These are phyloP conservation scores for Lathyrus tuberosus DNA, from an alignment of 306 rosid genomes.

Conservation along the genomic window DNA sequence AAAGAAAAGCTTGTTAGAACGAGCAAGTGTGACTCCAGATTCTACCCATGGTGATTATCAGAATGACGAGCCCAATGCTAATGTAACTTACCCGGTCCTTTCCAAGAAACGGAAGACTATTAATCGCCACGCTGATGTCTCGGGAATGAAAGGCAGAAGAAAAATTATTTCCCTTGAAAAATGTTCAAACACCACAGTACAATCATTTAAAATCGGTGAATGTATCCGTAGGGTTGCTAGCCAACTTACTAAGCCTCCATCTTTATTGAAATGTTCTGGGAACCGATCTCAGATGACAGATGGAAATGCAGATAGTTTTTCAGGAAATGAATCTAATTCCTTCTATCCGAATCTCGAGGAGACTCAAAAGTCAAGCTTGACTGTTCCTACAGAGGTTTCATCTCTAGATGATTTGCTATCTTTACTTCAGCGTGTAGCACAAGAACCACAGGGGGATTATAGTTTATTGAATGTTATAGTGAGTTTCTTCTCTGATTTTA, in stretches of 20 bases:
- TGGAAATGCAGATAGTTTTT: conserved; percentile 49
- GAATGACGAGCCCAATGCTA: conserved; percentile 48
- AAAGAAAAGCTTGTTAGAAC: conserved; percentile 70
- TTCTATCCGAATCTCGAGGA: conserved; percentile 51
- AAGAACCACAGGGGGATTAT: conserved; percentile 60
- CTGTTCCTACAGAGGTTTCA: conserved; percentile 54
- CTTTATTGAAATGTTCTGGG: conserved; percentile 52
- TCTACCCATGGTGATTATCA: conserved; percentile 48
- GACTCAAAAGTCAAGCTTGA: conserved; percentile 46
- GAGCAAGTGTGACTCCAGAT: conserved; percentile 54
- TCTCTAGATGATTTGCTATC: conserved; percentile 73
- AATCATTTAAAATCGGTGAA: conserved; percentile 86
- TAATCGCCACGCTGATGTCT: conserved; percentile 53
- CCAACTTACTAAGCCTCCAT: conserved; percentile 69
- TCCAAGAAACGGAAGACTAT: conserved; percentile 62
- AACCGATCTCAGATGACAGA: conserved; percentile 57
- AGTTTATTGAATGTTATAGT: conserved; percentile 51
- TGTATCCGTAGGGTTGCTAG: conserved; percentile 90
- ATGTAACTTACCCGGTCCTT: conserved; percentile 42
- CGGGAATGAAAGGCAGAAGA: conserved; percentile 50
- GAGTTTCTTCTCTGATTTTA: conserved; percentile 86
- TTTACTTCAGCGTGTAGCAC: conserved; percentile 69
- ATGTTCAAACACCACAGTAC: conserved; percentile 62
- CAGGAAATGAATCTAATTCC: conserved; percentile 48
- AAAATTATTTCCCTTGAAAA: conserved; percentile 60